Percentiles rank a stretch among this genome's conserved stretches.
Evolutionary conservation across 192 early-diverging fungal species (phyloP).

Genomic region (Coemansia sp.): DNA sequence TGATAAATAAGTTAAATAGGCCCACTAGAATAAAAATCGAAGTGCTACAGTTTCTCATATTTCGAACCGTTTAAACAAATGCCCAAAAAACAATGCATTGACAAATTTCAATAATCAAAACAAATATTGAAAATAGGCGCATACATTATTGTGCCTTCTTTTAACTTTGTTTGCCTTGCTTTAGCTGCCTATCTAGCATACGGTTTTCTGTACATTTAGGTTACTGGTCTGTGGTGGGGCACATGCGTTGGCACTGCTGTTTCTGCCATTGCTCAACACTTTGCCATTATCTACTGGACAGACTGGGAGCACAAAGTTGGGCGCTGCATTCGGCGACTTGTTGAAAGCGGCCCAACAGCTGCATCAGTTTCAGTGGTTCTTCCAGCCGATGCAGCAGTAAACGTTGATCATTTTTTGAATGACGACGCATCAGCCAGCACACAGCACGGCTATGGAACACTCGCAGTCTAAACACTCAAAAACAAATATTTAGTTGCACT

Average conservation of each 20-base stretch:
- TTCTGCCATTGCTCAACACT: conserved; percentile 22
- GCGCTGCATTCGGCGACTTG: conserved; percentile 32
- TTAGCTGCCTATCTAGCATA: conserved; percentile 53
- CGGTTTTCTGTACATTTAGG: conserved; percentile 55
- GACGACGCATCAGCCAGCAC: no score
- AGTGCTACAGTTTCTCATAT: no score
- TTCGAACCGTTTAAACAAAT: no score
- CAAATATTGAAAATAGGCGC: conserved; percentile 56
- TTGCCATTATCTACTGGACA: conserved; percentile 14
- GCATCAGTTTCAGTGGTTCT: background rate
- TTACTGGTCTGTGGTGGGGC: conserved; percentile 66
- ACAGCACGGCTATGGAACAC: no score
- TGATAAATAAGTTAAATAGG: no score
- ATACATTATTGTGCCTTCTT: conserved; percentile 47
- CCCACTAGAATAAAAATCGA: no score
- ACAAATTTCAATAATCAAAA: no score
- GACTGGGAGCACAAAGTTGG: conserved; percentile 31
- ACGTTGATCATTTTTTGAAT: no score
- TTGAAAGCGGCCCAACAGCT: conserved; percentile 15
- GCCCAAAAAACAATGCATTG: no score
- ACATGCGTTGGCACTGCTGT: conserved; percentile 52
- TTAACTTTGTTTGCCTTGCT: conserved; percentile 53
- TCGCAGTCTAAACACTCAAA: no score
- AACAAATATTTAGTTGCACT: no score
- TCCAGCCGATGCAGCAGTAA: no score